Conservation (phyloP, 306 rosid species). For the Crataegus laevigata region DNA sequence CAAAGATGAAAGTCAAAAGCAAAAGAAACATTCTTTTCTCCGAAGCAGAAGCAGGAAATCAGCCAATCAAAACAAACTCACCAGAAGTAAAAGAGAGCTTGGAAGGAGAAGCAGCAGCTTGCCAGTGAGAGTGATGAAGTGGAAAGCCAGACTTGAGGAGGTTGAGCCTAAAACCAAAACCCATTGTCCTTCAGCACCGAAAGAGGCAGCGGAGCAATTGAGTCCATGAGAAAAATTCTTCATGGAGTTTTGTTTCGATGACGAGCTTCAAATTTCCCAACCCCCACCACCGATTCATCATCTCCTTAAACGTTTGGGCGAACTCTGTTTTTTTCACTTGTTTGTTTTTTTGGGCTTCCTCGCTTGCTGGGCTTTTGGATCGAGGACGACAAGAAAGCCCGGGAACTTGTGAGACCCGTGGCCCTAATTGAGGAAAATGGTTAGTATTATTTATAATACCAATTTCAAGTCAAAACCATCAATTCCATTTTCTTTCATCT, state of each 20-base stretch:
- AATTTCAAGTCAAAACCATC: too few relatives aligned
- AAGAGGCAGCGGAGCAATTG: slow-evolving; percentile 18
- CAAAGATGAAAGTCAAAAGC: background rate
- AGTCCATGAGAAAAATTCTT: slow-evolving; percentile 31
- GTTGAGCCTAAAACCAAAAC: slow-evolving; percentile 51
- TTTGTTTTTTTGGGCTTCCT: background rate
- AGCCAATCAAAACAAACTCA: slow-evolving; percentile 21
- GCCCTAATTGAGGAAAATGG: too few relatives aligned
- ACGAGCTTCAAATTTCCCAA: background rate
- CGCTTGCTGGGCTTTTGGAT: background rate
- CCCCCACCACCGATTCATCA: slow-evolving; percentile 20
- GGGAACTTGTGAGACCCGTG: background rate
- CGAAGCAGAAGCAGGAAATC: background rate
- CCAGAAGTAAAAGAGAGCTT: slow-evolving; percentile 51
- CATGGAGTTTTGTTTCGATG: background rate
- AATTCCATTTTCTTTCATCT: too few relatives aligned
- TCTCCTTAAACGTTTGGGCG: background rate
- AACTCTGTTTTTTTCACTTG: background rate
- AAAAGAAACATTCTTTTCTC: background rate
- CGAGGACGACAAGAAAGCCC: background rate
- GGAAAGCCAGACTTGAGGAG: slow-evolving; percentile 42
- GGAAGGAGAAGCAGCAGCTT: slow-evolving; percentile 32
- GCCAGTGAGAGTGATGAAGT: slow-evolving; percentile 42
- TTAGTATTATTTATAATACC: too few relatives aligned
- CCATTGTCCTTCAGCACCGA: slow-evolving; percentile 37